A percentile compares a stretch with the other conserved stretches of the same genome.
Conservation (phyloP, 805 yeast species). For the Komagataella populi region DNA sequence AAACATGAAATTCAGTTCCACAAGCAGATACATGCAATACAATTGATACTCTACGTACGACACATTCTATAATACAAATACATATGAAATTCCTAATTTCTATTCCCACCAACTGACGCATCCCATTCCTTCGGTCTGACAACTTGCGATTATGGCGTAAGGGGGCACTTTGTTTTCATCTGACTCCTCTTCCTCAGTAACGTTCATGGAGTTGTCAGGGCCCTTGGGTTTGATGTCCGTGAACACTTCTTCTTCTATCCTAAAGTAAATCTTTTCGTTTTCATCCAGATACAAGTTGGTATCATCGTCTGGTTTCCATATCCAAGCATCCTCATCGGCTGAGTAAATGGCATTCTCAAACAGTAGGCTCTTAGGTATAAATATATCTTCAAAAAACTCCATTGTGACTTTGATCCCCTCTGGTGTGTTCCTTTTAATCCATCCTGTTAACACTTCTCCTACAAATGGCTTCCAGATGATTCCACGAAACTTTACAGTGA, state of each 20-base stretch:
- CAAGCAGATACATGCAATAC: constrained; percentile 97
- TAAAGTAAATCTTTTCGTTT: constrained; percentile 81
- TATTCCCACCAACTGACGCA: constrained; percentile 93
- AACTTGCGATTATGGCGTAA: constrained; percentile 75
- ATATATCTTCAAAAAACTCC: constrained; percentile 86
- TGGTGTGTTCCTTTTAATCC: constrained; percentile 78
- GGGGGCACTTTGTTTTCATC: constrained; percentile 47
- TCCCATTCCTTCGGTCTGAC: constrained; percentile 96
- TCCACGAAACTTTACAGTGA: constrained; percentile 61
- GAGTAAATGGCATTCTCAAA: constrained; percentile 40
- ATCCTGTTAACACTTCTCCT: constrained; percentile 87
- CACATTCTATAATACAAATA: not conserved
- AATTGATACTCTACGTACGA: constrained; percentile 29
- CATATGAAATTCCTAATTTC: not conserved
- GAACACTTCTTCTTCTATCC: constrained; percentile 83
- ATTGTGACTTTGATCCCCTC: constrained; percentile 79
- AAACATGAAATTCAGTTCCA: constrained; percentile 92
- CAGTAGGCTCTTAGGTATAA: constrained; percentile 70
- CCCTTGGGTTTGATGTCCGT: constrained; percentile 71
- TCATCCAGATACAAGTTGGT: constrained; percentile 73
- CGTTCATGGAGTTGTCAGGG: constrained; percentile 29
- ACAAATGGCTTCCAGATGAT: constrained; percentile 87
- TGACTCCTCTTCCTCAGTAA: constrained; percentile 13
- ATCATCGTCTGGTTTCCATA: constrained; percentile 69
- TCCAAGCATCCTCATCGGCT: constrained; percentile 84